Base-by-base conservation (phyloP, 2,329 filamentous ascomycete genomes). In the Colletotrichum sp. region DNA sequence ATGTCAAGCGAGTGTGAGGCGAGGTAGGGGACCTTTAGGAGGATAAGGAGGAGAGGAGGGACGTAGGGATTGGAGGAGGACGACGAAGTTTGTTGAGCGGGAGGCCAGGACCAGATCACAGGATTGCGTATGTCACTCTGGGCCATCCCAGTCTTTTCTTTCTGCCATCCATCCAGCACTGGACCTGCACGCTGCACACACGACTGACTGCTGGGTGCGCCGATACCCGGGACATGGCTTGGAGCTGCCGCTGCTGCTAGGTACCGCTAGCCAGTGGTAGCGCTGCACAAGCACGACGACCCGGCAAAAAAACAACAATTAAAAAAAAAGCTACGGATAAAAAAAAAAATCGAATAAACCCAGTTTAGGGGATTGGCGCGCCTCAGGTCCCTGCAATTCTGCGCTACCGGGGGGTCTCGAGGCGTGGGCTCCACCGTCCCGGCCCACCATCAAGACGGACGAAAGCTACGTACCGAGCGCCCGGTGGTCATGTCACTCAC, bases 121-220 rank as follows among this genome's bases (percentile, higher is more conserved):
- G 70, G 64, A 74, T 69, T 75, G 74, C 74, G 74, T 75, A 75
- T 75, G 74, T 75, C 74, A 75, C 74, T 74, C 64, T 73, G 64
- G 60, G 27, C 60, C 74, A 73, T 75, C 74, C 74, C 64, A 44
- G 71, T 75, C 57, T 52, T 52, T 52, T 52, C 44, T 22, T 52
- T 52, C 44, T 25, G 44, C 44, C n/a, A 52, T 22, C 44, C 44
- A 22, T 19, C n/a, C 44, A 52, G 44, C 44, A 52, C 11, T 52
- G 39, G 39, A 44, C 39, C 39, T 44, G 39, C 39, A 44, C 39
- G 0, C 39, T 22, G 44, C 44, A 52, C n/a, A 22, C 44, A 52
- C 44, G n/a, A 52, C 44, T 52, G 44, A 52, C 44, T 52, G 19
- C 22, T 66, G 27, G 61, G 59, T 59, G 66, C 67, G 61, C 72